Evolutionary conservation across 805 yeast species (phyloP).

Genomic region (Zygosaccharomyces lentus): DNA sequence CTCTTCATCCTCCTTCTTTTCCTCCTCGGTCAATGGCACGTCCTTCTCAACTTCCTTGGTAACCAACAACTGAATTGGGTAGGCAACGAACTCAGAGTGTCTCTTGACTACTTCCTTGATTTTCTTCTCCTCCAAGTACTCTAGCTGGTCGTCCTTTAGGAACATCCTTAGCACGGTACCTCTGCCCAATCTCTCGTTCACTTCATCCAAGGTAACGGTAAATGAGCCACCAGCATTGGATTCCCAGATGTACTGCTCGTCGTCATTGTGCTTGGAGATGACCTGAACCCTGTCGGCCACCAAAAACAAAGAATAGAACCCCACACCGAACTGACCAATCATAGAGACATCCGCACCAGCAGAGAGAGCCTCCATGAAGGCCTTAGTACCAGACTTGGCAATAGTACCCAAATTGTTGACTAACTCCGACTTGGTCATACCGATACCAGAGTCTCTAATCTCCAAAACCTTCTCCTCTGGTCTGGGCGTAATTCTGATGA

Average conservation of each 20-base stretch:
- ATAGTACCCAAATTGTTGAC: constrained; percentile 99
- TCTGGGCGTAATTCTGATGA: constrained; percentile 94
- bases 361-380: constrained; percentile 98
- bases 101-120: constrained; percentile 98
- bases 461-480: constrained; percentile 93
- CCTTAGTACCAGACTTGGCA: constrained; percentile 99
- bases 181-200: constrained; percentile 82
- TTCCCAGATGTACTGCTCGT: constrained; percentile 99
- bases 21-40: constrained; percentile 75
- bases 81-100: constrained; percentile 98
- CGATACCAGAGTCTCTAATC: constrained; percentile 99
- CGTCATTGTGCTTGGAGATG: constrained; percentile 96
- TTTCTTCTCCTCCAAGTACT: constrained; percentile 98
- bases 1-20: constrained; percentile 25
- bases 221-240: constrained; percentile 99
- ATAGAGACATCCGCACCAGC: constrained; percentile 99
- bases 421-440: constrained; percentile 99
- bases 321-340: constrained; percentile 99
- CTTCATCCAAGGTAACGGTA: constrained; percentile 87
- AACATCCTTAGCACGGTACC: constrained; percentile 94
- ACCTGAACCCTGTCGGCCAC: constrained; percentile 99
- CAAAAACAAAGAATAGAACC: constrained; percentile 98
- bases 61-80: constrained; percentile 97
- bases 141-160: constrained; percentile 98
- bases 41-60: constrained; percentile 99